Evolutionary conservation across 257 asterid species (phyloP).

Genomic region (Solanum lignicaule): DNA sequence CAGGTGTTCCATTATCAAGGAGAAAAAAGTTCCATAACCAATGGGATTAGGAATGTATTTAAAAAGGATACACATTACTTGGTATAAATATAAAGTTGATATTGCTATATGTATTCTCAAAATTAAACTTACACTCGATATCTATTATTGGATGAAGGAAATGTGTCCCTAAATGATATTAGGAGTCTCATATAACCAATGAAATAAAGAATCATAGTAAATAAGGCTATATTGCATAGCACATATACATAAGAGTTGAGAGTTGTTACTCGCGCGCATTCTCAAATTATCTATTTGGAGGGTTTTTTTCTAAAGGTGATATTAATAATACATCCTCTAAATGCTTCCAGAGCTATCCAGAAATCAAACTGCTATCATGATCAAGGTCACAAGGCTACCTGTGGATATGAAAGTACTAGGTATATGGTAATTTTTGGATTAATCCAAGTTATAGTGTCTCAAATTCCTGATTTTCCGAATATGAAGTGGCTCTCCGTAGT

Average conservation of each 20-base stretch:
- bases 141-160: neutral
- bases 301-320: neutral
- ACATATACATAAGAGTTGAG: neutral
- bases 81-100: neutral
- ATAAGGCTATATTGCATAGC: neutral
- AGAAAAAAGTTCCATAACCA: neutral
- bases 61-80: neutral
- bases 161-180: neutral
- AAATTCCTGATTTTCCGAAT: slow-evolving; percentile 61
- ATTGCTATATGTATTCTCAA: neutral
- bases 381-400: slow-evolving; percentile 56
- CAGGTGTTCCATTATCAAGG: neutral
- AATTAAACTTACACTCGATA: neutral
- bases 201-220: neutral
- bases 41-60: neutral
- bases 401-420: slow-evolving; percentile 24
- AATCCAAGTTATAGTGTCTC: slow-evolving; percentile 53
- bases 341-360: slow-evolving; percentile 55
- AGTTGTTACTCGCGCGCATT: neutral
- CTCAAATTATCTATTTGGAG: neutral
- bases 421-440: slow-evolving; percentile 60
- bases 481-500: slow-evolving; percentile 69
- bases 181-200: neutral
- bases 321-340: neutral
- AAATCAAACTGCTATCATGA: slow-evolving; percentile 70